Percentiles rank a stretch among this genome's conserved stretches.
Conservation (phyloP, 805 yeast genomes). For the Pichia insulana region DNA sequence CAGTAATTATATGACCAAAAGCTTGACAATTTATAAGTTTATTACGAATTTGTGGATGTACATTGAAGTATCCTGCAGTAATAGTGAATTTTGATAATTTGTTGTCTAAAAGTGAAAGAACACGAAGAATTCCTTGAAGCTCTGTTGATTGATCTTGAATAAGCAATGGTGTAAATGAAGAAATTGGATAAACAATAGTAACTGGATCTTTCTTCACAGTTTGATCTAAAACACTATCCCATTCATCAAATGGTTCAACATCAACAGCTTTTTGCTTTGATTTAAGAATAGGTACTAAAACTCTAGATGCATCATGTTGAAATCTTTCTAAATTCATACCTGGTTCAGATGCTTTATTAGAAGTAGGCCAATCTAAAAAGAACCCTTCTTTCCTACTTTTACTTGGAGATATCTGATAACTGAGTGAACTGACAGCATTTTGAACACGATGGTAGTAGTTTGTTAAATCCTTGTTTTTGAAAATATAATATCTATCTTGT, state of each 20-base stretch:
- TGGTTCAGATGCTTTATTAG: slow-evolving; percentile 64
- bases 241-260: slow-evolving; percentile 6
- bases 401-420: slow-evolving; percentile 53
- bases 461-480: slow-evolving; percentile 48
- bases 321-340: slow-evolving; percentile 42
- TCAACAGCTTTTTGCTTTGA: slow-evolving; percentile 25
- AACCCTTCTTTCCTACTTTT: slow-evolving; percentile 34
- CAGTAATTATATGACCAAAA: slow-evolving; percentile 69
- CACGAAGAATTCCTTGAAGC: slow-evolving; percentile 54
- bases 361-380: slow-evolving; percentile 62
- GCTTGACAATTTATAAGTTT: slow-evolving; percentile 51
- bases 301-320: slow-evolving; percentile 44
- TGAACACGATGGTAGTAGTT: slow-evolving; percentile 73
- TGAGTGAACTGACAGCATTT: slow-evolving; percentile 53
- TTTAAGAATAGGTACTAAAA: slow-evolving; percentile 52
- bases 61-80: slow-evolving; percentile 95
- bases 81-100: slow-evolving; percentile 65
- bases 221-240: slow-evolving; percentile 1
- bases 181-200: slow-evolving; percentile 80
- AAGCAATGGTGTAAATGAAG: slow-evolving; percentile 82
- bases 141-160: slow-evolving; percentile 71
- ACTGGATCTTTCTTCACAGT: slow-evolving; percentile 18
- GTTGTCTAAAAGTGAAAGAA: slow-evolving; percentile 49
- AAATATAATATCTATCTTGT: slow-evolving; percentile 84
- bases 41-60: slow-evolving; percentile 63